Evolutionary conservation across 1,139 yeast species (phyloP), one percentile per base, ranked within the genome.

Genomic region (Pichia norvegensis): DNA sequence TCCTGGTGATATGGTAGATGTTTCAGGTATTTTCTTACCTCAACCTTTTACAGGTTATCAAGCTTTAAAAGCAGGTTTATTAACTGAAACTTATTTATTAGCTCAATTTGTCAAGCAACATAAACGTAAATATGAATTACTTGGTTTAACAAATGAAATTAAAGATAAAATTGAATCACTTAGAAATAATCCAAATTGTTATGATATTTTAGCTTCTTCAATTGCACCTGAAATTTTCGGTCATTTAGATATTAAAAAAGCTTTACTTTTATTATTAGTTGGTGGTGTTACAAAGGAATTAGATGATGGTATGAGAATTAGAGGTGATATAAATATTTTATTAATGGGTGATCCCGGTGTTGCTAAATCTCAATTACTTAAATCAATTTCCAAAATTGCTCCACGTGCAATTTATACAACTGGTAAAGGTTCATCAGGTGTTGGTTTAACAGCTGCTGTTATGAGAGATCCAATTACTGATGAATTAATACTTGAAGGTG

Each of bases 281-380:
- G 97, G 98, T 48, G 98, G 98, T 61, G 97, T 90, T 31, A 85
- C 95, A 46, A 94, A 94, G 64, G 86, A 81, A 61, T 80, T 90
- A 57, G 95, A 95, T 40, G 98, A 94, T 67, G 99, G 99, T 53
- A 79, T 94, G 83, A 81, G 84, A 60, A 92, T 94, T 61, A 81
- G 99, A 71, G 99, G 99, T 61, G 98, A 94, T 63, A 86, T 94
- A 55, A 94, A 94, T 63, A 80, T 94, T 45, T 85, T 97, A 69
- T 74, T 94, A 47, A 92, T 94, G 97, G 99, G 99, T 57, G 99
- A 94, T 61, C 99, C 99, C 36, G 98, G 98, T 73, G 98, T 94
- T 47, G 99, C 99, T 59, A 94, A 94, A 67, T 92, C 98, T 1
- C 99, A 94, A 73, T 72, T 94, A 59, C 73, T 94, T 53, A 92